Evolutionary conservation across 2,329 filamentous ascomycete genomes (phyloP).

Genomic region (Dothideomycetes sp.): DNA sequence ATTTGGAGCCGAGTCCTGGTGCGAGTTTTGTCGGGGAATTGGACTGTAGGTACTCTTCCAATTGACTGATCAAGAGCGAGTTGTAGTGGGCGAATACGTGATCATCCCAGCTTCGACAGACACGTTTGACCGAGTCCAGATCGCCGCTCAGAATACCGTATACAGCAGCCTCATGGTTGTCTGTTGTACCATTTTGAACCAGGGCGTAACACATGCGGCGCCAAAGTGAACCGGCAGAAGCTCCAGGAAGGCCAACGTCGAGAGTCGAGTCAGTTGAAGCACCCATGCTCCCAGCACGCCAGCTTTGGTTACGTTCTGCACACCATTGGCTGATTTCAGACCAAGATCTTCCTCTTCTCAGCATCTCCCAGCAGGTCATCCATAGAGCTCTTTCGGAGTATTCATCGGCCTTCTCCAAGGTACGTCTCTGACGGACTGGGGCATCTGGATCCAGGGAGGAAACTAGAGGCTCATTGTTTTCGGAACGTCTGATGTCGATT

Average conservation of each 20-base stretch:
- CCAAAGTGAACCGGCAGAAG: slow-evolving; percentile 49
- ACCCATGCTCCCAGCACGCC: slow-evolving; percentile 77
- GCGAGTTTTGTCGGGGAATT: slow-evolving; percentile 46
- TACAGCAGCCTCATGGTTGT: slow-evolving; percentile 77
- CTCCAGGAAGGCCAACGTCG: slow-evolving; percentile 29
- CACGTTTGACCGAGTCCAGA: slow-evolving; percentile 62
- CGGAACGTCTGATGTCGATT: slow-evolving; percentile 36
- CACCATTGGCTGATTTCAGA: slow-evolving; percentile 77
- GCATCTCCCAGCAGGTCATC: slow-evolving; percentile 87
- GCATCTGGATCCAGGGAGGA: slow-evolving; percentile 92
- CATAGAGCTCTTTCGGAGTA: slow-evolving; percentile 86
- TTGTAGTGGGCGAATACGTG: slow-evolving; percentile 82
- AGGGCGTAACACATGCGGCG: slow-evolving; percentile 69
- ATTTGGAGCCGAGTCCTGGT: slow-evolving; percentile 48
- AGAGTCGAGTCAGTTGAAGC: slow-evolving; percentile 47
- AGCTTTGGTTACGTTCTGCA: slow-evolving; percentile 72
- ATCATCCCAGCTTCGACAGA: slow-evolving; percentile 77
- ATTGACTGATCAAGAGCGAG: slow-evolving; percentile 68
- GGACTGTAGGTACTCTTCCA: slow-evolving; percentile 59
- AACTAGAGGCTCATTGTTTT: slow-evolving; percentile 56
- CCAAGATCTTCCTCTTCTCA: slow-evolving; percentile 71
- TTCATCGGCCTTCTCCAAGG: slow-evolving; percentile 71
- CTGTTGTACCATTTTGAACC: slow-evolving; percentile 55
- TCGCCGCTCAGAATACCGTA: slow-evolving; percentile 88
- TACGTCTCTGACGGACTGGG: slow-evolving; percentile 65